Conservation (phyloP, 1,284 basidiomycete species). For the Sporisorium iseilematis-ciliati region DNA sequence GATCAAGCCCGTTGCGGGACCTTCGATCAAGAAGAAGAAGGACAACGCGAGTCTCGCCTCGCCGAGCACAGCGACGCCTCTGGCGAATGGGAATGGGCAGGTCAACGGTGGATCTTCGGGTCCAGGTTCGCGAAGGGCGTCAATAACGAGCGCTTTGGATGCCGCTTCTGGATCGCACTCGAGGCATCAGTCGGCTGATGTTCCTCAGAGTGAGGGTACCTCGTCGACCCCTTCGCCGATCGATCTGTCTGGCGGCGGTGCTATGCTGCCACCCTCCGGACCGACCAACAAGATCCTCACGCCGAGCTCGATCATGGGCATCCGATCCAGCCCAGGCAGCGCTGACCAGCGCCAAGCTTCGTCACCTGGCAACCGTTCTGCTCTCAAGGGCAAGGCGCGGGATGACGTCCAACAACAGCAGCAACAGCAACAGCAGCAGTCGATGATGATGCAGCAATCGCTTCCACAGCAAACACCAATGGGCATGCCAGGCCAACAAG, state of each 20-base stretch:
- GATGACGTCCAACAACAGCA: constrained; percentile 29
- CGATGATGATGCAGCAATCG: constrained; percentile 22
- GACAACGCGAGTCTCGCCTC: constrained; percentile 19
- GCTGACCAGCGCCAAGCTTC: constrained; percentile 15
- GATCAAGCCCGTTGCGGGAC: constrained; percentile 61
- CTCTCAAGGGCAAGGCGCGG: constrained; percentile 31
- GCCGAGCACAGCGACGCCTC: constrained; percentile 25
- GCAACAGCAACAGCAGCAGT: constrained; percentile 19
- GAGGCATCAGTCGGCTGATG: constrained; percentile 52
- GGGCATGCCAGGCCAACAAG: constrained; percentile 17
- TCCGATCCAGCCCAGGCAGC: constrained; percentile 35
- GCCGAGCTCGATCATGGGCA: constrained; percentile 67
- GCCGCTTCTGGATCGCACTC: constrained; percentile 22
- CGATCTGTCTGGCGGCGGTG: constrained; percentile 46
- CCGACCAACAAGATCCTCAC: constrained; percentile 60
- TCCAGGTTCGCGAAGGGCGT: constrained; percentile 32
- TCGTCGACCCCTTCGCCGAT: constrained; percentile 65
- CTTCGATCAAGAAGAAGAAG: constrained; percentile 47
- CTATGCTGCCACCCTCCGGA: constrained; percentile 52
- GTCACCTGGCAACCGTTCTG: constrained; percentile 23
- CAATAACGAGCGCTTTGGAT: constrained; percentile 16
- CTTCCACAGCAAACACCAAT: constrained; percentile 7
- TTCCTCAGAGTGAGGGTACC: constrained; percentile 57
- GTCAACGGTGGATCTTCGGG: constrained; percentile 21
- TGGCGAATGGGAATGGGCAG: constrained; percentile 23